Conservation (phyloP, 257 asterid genomes). For the Thymus mandschuricus region DNA sequence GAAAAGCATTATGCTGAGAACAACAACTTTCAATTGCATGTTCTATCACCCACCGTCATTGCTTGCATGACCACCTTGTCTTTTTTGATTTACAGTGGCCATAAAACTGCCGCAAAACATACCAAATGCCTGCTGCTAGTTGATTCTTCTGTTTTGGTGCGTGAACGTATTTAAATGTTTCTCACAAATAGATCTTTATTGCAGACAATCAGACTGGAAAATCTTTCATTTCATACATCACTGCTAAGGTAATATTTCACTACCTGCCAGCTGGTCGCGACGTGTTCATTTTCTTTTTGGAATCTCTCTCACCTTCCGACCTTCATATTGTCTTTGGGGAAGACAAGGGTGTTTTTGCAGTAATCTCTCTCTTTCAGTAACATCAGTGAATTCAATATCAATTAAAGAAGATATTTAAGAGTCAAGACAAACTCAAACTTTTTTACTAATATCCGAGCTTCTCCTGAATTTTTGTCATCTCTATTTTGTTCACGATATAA, state of each 20-base stretch:
- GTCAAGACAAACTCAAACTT: neutral
- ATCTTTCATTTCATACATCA: constrained; percentile 82
- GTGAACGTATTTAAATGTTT: constrained; percentile 8
- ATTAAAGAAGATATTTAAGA: constrained; percentile 14
- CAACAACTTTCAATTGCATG: constrained; percentile 12
- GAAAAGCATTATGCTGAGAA: constrained; percentile 18
- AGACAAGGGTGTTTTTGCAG: constrained; percentile 9
- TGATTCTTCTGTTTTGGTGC: constrained; percentile 1
- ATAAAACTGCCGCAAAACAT: constrained; percentile 7
- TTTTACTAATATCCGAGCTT: neutral
- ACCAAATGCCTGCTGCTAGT: constrained; percentile 6
- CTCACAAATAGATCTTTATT: constrained; percentile 29
- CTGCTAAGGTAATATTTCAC: constrained; percentile 75
- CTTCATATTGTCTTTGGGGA: constrained; percentile 14
- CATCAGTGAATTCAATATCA: constrained; percentile 14
- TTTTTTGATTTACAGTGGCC: constrained; percentile 14
- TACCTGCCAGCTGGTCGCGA: constrained; percentile 25
- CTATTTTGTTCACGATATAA: constrained; percentile 2
- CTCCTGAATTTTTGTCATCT: neutral
- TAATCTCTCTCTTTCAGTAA: constrained; percentile 17
- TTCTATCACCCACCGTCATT: constrained; percentile 15
- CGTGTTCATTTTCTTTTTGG: constrained; percentile 19
- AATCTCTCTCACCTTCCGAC: constrained; percentile 14
- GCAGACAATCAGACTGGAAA: constrained; percentile 94
- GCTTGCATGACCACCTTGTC: constrained; percentile 21